These are phyloP conservation scores for Solanum lycopersicoides DNA, from an alignment of 257 asterid genomes.

Conservation along the genomic window DNA sequence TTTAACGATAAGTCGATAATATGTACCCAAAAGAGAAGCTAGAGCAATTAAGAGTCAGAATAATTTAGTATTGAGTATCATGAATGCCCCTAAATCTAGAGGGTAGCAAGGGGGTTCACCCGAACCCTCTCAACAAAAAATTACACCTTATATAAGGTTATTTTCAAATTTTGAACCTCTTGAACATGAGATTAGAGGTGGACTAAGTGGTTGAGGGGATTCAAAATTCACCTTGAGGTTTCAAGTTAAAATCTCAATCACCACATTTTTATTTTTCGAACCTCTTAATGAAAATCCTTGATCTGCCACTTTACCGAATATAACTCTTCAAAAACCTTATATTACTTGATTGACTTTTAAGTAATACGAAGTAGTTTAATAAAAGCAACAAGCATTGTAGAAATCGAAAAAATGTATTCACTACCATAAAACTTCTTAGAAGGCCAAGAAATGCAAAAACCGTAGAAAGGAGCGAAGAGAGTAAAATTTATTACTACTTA, in stretches of 20 bases:
- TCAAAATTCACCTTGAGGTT: background rate
- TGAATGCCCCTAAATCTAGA: background rate
- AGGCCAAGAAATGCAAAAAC: background rate
- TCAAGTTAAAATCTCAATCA: background rate
- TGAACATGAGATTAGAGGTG: background rate
- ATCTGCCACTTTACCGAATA: background rate
- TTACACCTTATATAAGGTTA: background rate
- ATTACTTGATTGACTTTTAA: background rate
- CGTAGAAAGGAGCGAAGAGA: background rate
- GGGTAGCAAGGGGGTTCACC: background rate
- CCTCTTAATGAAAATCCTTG: background rate
- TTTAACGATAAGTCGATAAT: background rate
- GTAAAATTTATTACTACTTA: background rate
- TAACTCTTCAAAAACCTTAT: background rate
- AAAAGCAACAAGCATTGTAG: background rate
- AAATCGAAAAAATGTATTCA: background rate
- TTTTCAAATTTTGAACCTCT: background rate
- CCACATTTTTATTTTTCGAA: background rate
- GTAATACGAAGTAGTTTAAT: background rate
- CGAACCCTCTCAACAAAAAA: background rate
- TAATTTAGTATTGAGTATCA: background rate
- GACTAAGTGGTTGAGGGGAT: background rate
- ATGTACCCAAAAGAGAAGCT: background rate
- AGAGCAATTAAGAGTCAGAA: background rate
- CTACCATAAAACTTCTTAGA: background rate